Evolutionary conservation across 2,329 filamentous ascomycete genomes (phyloP).

Genomic region (Aspergillus pseudoterreus): DNA sequence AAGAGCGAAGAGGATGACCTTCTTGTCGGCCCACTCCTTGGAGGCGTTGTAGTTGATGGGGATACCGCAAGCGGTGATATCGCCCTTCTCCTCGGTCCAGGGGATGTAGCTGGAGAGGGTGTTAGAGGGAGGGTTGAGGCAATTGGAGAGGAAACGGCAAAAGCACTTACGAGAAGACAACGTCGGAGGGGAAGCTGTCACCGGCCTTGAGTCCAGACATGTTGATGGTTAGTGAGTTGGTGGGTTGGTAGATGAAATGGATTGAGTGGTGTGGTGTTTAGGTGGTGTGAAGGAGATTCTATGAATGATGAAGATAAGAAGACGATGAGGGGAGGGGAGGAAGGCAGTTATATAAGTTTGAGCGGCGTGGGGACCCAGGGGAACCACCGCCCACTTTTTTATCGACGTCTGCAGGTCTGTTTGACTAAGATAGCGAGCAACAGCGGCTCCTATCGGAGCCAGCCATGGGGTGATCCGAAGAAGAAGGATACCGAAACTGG

Average conservation of each 20-base stretch:
- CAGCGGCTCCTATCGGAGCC: conserved; percentile 5
- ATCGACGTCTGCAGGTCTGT: background rate
- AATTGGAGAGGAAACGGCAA: background rate
- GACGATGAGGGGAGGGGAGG: conserved; percentile 9
- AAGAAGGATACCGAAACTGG: conserved; percentile 35
- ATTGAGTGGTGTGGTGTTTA: conserved; percentile 7
- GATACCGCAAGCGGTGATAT: conserved; percentile 72
- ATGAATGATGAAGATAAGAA: background rate
- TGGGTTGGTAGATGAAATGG: background rate
- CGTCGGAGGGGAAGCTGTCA: conserved; percentile 75
- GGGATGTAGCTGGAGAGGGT: conserved; percentile 63
- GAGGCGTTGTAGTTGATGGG: conserved; percentile 75
- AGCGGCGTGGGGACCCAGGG: background rate
- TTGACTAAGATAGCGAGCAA: conserved; percentile 10
- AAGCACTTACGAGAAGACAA: conserved; percentile 67
- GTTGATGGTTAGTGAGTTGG: conserved; percentile 18
- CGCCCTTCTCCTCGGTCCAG: conserved; percentile 64
- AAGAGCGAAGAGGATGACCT: conserved; percentile 66
- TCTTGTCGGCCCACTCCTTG: conserved; percentile 69
- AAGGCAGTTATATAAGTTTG: conserved; percentile 17
- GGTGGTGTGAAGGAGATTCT: conserved; percentile 4
- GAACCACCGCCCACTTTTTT: background rate
- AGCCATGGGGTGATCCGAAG: conserved; percentile 30
- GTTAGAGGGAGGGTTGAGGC: conserved; percentile 4
- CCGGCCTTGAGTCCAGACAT: conserved; percentile 73